Evolutionary conservation across 345 rosid genomes (phyloP).

Genomic region (Gossypium arboreum): DNA sequence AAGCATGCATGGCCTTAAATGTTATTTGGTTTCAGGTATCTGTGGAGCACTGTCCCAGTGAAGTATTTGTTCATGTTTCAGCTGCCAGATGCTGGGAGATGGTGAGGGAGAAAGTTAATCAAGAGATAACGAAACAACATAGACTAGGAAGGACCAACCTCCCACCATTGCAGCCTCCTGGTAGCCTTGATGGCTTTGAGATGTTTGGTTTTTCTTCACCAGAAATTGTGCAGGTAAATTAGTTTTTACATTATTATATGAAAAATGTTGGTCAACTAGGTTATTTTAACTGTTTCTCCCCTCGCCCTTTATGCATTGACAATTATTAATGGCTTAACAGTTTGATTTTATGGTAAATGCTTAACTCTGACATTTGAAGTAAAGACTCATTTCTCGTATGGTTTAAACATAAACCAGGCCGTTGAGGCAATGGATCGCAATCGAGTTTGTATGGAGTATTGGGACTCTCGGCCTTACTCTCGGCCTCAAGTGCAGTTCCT

Average conservation of each 20-base stretch:
- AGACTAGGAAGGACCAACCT: conserved; percentile 68
- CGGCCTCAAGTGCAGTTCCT: conserved; percentile 71
- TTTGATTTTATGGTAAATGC: background rate
- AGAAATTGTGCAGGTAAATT: conserved; percentile 79
- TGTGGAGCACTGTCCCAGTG: conserved; percentile 66
- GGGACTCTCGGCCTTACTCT: conserved; percentile 95
- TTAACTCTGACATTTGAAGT: background rate
- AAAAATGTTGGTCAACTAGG: background rate
- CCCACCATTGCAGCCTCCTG: conserved; percentile 92
- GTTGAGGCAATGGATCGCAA: conserved; percentile 79
- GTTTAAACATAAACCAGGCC: conserved; percentile 43
- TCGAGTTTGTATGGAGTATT: conserved; percentile 84
- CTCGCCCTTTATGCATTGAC: background rate
- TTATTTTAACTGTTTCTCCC: background rate
- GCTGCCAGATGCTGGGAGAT: conserved; percentile 96
- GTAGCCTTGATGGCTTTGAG: conserved; percentile 95
- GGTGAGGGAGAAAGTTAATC: conserved; percentile 93
- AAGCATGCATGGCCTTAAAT: background rate
- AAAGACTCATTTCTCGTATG: background rate
- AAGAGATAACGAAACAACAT: conserved; percentile 84
- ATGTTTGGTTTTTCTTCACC: conserved; percentile 97
- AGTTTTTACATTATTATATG: background rate
- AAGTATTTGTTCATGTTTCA: conserved; percentile 80
- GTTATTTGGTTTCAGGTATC: conserved; percentile 51
- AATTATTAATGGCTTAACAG: background rate